Conservation (phyloP, 192 early-diverging fungal genomes). For the Chytriomyces sp. region DNA sequence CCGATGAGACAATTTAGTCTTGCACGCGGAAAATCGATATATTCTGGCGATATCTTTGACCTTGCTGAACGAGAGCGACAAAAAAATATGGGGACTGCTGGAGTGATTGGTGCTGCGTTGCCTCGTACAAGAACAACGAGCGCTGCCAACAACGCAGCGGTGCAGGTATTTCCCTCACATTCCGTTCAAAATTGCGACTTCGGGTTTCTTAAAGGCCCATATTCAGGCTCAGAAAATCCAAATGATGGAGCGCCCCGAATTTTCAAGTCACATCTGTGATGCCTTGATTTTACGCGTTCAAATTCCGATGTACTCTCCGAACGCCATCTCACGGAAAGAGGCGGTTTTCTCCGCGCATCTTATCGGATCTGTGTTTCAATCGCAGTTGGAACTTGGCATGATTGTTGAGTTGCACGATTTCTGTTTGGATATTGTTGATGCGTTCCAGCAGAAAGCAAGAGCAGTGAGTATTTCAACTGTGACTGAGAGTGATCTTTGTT, state of each 20-base stretch:
- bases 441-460: not conserved
- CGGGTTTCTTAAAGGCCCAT: not conserved
- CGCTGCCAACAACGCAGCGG: not conserved
- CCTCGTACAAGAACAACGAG: not conserved
- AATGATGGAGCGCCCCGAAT: conserved; percentile 37
- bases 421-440: not conserved
- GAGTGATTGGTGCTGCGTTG: not conserved
- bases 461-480: not conserved
- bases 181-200: not conserved
- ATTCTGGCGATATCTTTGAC: conserved; percentile 27
- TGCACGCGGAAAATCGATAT: conserved; percentile 17
- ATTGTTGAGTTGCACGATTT: conserved; percentile 19
- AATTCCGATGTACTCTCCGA: conserved; percentile 72
- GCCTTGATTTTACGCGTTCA: conserved; percentile 76
- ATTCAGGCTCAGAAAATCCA: conserved; percentile 9
- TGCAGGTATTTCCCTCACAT: conserved; percentile 6
- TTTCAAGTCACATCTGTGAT: conserved; percentile 69
- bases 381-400: conserved; percentile 21
- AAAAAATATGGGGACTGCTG: conserved; percentile 31
- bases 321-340: conserved; percentile 38
- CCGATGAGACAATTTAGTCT: no score
- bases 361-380: not conserved
- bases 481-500: not conserved
- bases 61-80: conserved; percentile 47
- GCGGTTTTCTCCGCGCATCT: conserved; percentile 3